Evolutionary conservation across 2,329 filamentous ascomycete species (phyloP).

Genomic region (Hortaea sp.): DNA sequence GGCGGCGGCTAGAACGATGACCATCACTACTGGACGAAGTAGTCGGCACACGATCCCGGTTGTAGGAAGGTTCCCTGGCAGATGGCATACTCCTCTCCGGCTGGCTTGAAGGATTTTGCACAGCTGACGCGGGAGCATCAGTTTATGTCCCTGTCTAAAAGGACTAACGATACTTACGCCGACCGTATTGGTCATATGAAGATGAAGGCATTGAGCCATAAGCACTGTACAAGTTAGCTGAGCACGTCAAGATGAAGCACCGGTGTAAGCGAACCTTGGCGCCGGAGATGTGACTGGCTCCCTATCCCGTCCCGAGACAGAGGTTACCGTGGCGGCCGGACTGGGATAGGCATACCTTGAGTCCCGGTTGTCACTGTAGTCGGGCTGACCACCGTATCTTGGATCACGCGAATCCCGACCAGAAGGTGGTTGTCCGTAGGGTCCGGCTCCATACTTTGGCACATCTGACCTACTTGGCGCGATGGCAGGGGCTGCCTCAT

Average conservation of each 20-base stretch:
- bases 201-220: conserved; percentile 15
- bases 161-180: conserved; percentile 23
- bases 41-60: neutral
- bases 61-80: neutral
- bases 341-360: conserved; percentile 26
- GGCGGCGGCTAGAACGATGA: conserved; percentile 2
- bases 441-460: conserved; percentile 11
- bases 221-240: conserved; percentile 19
- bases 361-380: conserved; percentile 16
- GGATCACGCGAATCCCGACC: conserved; percentile 16
- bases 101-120: conserved; percentile 1
- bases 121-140: conserved; percentile 19
- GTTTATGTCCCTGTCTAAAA: conserved; percentile 5
- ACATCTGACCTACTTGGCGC: conserved; percentile 16
- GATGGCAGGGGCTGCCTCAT: conserved; percentile 15
- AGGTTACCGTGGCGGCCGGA: conserved; percentile 23
- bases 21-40: neutral
- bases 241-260: conserved; percentile 2
- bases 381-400: conserved; percentile 18
- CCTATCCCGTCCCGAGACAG: conserved; percentile 17
- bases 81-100: conserved; percentile 1
- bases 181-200: conserved; percentile 21
- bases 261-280: conserved; percentile 21
- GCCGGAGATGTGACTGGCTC: conserved; percentile 18
- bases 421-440: conserved; percentile 12